Conservation (phyloP, 2,329 filamentous ascomycete species). For the Botrytis cinerea region DNA sequence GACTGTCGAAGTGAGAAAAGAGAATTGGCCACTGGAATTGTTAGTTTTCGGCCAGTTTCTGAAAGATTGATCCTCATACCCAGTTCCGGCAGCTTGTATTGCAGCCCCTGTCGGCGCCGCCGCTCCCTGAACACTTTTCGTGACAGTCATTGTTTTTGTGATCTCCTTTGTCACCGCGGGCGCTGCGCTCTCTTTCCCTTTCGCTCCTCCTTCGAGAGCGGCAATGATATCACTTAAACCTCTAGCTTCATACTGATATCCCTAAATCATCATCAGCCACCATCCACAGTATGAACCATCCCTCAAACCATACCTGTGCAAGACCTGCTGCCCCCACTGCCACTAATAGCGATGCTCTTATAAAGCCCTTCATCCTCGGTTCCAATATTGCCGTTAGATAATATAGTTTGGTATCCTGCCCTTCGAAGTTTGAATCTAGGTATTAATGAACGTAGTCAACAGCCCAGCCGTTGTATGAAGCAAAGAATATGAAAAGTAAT, state of each 20-base stretch:
- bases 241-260: constrained; percentile 11
- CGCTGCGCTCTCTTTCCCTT: constrained; percentile 6
- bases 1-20: constrained; percentile 45
- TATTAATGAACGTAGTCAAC: constrained; percentile 32
- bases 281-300: not conserved
- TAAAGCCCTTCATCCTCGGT: constrained; percentile 34
- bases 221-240: constrained; percentile 29
- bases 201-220: constrained; percentile 30
- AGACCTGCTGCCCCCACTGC: constrained; percentile 30
- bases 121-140: constrained; percentile 37
- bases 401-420: not conserved
- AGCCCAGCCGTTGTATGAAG: constrained; percentile 38
- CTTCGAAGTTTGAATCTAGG: not conserved
- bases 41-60: constrained; percentile 29
- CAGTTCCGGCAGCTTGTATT: constrained; percentile 24
- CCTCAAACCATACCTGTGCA: constrained; percentile 30
- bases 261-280: constrained; percentile 14
- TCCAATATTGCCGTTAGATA: not conserved
- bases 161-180: constrained; percentile 7
- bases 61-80: not conserved
- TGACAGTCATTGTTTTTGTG: constrained; percentile 42
- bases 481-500: constrained; percentile 31
- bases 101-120: constrained; percentile 32
- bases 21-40: constrained; percentile 36
- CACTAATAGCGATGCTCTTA: constrained; percentile 32